Evolutionary conservation across 768 basidiomycete species (phyloP).

Genomic region (Termitomyces sp.): DNA sequence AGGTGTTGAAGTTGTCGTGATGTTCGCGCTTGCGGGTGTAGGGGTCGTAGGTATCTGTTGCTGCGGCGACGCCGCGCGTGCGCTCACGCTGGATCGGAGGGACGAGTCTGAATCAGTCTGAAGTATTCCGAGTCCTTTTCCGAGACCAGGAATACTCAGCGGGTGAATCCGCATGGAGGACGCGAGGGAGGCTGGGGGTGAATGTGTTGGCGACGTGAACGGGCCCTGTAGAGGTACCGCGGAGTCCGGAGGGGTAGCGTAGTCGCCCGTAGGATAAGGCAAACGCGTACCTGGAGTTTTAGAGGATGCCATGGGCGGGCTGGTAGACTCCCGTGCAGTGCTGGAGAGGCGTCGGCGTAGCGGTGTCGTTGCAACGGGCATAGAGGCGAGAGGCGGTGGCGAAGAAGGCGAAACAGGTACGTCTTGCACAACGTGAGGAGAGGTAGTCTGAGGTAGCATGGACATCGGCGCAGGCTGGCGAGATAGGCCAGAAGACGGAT

Average conservation of each 20-base stretch:
- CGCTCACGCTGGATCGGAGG: conserved; percentile 9
- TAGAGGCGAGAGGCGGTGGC: conserved; percentile 3
- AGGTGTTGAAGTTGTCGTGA: neutral
- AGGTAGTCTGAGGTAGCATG: conserved; percentile 39
- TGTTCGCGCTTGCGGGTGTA: neutral
- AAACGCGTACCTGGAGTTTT: conserved; percentile 51
- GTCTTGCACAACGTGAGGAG: conserved; percentile 34
- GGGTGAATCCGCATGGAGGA: conserved; percentile 43
- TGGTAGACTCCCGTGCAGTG: conserved; percentile 59
- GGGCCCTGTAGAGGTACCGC: conserved; percentile 24
- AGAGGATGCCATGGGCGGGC: conserved; percentile 47
- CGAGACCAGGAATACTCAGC: conserved; percentile 40
- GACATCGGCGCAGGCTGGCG: conserved; percentile 41
- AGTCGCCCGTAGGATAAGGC: conserved; percentile 83
- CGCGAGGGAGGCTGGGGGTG: conserved; percentile 47
- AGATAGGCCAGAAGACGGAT: conserved; percentile 46
- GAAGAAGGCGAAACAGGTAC: conserved; percentile 20
- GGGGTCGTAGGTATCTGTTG: conserved; percentile 5
- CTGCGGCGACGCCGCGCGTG: conserved; percentile 14
- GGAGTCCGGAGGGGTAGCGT: conserved; percentile 57
- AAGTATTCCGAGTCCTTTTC: conserved; percentile 17
- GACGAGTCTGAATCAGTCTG: conserved; percentile 23
- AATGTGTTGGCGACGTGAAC: conserved; percentile 33
- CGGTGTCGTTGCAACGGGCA: conserved; percentile 18
- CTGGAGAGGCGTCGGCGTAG: conserved; percentile 30